Percentiles rank a stretch among this genome's conserved stretches.
Evolutionary conservation across 2,329 filamentous ascomycete genomes (phyloP).

Genomic region (Xylariaceae sp.): DNA sequence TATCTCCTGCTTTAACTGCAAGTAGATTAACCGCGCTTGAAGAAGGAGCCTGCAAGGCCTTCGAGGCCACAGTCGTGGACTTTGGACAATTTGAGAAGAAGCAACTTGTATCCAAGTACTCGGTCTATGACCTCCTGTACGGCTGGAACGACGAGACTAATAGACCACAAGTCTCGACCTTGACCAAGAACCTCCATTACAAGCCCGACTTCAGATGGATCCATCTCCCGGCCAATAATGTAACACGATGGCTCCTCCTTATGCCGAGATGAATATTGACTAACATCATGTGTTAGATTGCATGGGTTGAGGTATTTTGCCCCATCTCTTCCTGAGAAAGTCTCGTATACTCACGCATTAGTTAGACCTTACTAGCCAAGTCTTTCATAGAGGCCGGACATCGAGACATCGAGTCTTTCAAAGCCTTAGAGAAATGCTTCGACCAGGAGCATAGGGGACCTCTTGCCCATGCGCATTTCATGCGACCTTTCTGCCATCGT

Average conservation of each 20-base stretch:
- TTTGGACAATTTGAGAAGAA: conserved; percentile 42
- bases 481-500: conserved; percentile 54
- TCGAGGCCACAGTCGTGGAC: conserved; percentile 49
- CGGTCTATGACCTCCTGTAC: conserved; percentile 49
- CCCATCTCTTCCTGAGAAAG: neutral
- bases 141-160: conserved; percentile 42
- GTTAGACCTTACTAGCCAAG: conserved; percentile 52
- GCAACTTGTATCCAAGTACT: conserved; percentile 42
- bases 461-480: conserved; percentile 55
- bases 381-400: conserved; percentile 58
- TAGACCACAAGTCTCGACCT: conserved; percentile 42
- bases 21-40: conserved; percentile 36
- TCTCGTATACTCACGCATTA: conserved; percentile 12
- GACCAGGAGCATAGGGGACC: conserved; percentile 57
- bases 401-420: conserved; percentile 59
- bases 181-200: conserved; percentile 42
- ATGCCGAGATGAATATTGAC: conserved; percentile 11
- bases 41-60: conserved; percentile 41
- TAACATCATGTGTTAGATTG: conserved; percentile 39
- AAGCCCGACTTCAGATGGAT: conserved; percentile 48
- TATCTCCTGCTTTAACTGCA: conserved; percentile 35
- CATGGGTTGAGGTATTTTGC: conserved; percentile 51
- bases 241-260: conserved; percentile 19
- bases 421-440: conserved; percentile 56
- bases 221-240: conserved; percentile 49